Evolutionary conservation across 805 yeast species (phyloP), one percentile per base, ranked within the genome.

Genomic region (Kodamaea neixiangensis): DNA sequence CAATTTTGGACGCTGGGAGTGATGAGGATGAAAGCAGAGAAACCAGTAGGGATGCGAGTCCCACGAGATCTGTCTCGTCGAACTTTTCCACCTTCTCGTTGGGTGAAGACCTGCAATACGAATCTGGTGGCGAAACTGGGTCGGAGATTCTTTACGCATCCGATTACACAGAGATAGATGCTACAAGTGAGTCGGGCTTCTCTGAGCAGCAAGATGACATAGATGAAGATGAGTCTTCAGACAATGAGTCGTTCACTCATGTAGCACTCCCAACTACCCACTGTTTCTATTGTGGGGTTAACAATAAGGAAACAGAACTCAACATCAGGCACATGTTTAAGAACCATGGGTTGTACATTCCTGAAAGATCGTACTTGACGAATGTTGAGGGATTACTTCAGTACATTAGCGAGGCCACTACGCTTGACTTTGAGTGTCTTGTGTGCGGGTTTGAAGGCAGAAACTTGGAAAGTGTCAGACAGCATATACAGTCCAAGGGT

Each of bases 231-330:
- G 50, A 47, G 13, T 25, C 34, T 7, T 48, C 51, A 2, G 68
- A 53, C 13, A 62, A 59, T 2, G 66, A 57, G 15, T 54, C 54
- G 3, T 58, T 58, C 20, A 67, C 60, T 5, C 67, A 65, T 9
- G 56, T 58, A 2, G 77, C 77, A 10, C 74, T 80, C 15, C 81
- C 86, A 13, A 62, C 71, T 35, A 74, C 79, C 0, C 71, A 73
- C 39, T 84, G 89, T 58, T 75, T 83, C 42, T 83, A 72, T 57
- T 83, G 89, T 67, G 86, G 84, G 22, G 59, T 69, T 22, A 73
- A 79, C 47, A 78, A 81, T 54, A 69, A 63, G 11, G 82, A 80
- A 22, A 62, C 83, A 14, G 88, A 84, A 58, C 76, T 72, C 33
- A 85, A 85, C 53, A 56, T 74, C 31, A 67, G 60, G 45, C 80